phyloP scores from a whole-genome alignment of 2,329 filamentous ascomycete genomes.

The Paraphaeosphaeria minitans region DNA sequence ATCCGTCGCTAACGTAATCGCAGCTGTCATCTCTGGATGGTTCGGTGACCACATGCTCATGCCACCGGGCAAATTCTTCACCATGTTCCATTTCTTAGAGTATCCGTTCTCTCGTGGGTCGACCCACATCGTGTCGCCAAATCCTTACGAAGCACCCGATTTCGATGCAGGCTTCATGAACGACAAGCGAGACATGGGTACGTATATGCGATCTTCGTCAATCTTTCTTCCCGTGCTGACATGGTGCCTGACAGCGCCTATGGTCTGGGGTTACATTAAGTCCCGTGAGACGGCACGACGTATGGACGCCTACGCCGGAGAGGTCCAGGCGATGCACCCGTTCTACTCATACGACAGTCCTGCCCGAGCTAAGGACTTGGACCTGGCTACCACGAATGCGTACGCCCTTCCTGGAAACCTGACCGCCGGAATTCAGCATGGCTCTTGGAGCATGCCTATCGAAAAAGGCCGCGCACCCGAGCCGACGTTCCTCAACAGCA shows the following conservation, averaged over 20 bases:
- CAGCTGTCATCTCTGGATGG: slow-evolving; percentile 63
- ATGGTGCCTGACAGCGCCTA: slow-evolving; percentile 58
- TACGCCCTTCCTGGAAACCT: slow-evolving; percentile 77
- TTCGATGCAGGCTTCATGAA: slow-evolving; percentile 87
- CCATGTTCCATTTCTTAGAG: slow-evolving; percentile 82
- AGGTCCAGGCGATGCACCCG: slow-evolving; percentile 68
- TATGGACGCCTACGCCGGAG: slow-evolving; percentile 78
- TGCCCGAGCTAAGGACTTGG: slow-evolving; percentile 73
- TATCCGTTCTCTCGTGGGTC: slow-evolving; percentile 76
- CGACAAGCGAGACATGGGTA: slow-evolving; percentile 75
- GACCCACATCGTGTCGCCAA: slow-evolving; percentile 72
- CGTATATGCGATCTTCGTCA: background rate
- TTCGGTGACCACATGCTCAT: slow-evolving; percentile 60
- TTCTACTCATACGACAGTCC: slow-evolving; percentile 73
- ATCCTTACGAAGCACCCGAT: slow-evolving; percentile 75
- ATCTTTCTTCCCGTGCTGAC: background rate
- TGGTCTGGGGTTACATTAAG: slow-evolving; percentile 82
- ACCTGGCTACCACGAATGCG: slow-evolving; percentile 73
- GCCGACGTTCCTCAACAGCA: slow-evolving; percentile 64
- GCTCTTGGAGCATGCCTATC: slow-evolving; percentile 69
- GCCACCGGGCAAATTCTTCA: slow-evolving; percentile 80
- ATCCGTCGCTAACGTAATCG: background rate
- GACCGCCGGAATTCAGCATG: slow-evolving; percentile 73
- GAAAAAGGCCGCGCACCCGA: slow-evolving; percentile 59
- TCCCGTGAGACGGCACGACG: slow-evolving; percentile 78